Evolutionary conservation across 345 rosid genomes (phyloP).

Genomic region (Citrus trifoliata): DNA sequence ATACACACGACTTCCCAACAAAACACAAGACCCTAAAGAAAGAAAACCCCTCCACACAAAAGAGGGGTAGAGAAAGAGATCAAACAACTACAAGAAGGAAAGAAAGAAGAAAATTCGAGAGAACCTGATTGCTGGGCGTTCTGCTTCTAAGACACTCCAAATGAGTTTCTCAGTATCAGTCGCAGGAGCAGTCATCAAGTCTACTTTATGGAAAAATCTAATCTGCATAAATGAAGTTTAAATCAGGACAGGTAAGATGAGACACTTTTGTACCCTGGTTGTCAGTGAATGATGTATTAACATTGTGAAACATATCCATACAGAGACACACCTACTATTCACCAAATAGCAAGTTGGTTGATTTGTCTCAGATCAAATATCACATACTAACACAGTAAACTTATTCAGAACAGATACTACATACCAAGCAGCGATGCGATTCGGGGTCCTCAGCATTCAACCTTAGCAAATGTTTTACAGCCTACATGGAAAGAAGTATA

Average conservation of each 20-base stretch:
- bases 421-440: constrained; percentile 88
- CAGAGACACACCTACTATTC: background rate
- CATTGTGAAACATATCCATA: background rate
- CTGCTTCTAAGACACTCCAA: constrained; percentile 88
- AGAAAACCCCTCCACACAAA: background rate
- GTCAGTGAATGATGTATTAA: background rate
- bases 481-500: constrained; percentile 38
- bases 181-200: constrained; percentile 55
- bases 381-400: background rate
- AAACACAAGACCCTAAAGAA: background rate
- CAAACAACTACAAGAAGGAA: background rate
- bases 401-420: constrained; percentile 14
- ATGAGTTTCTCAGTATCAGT: constrained; percentile 76
- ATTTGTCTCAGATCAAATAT: background rate
- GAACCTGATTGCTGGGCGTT: constrained; percentile 84
- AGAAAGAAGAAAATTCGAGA: background rate
- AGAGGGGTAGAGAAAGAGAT: background rate
- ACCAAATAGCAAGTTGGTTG: background rate
- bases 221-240: constrained; percentile 45
- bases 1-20: background rate
- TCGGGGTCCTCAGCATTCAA: constrained; percentile 86
- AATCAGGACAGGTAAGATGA: background rate
- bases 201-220: constrained; percentile 75
- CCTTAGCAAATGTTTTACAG: constrained; percentile 80
- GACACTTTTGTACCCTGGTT: background rate